Evolutionary conservation across 2,329 filamentous ascomycete species (phyloP), one percentile per base, ranked within the genome.

Genomic region (Helicocarpus griseus): DNA sequence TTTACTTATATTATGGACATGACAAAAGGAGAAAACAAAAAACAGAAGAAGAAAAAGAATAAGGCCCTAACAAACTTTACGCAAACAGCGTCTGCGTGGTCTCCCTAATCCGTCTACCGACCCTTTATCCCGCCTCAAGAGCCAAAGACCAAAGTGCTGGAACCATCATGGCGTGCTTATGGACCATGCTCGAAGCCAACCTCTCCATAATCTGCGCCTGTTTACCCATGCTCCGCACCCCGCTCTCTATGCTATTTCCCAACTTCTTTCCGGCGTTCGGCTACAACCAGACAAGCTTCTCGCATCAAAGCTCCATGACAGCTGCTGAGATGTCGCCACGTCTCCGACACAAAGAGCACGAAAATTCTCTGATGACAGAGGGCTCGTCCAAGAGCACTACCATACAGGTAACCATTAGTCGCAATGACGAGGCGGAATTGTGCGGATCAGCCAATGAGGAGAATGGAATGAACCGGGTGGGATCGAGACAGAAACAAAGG

Each of bases 151-250:
- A 51, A 39, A 63, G 57, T 11, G 51, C 56, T 19, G 66, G 65
- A 29, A 62, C 63, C 5, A 48, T 65, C 17, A 49, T 55, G 8
- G 62, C 65, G 17, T 65, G 66, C 6, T 60, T 65, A 17, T 71
- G 68, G 68, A 66, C 65, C 7, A 61, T 61, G 7, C 58, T 69
- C 38, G 68, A 71, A 57, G 59, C 61, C 26, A 64, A 65, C 45
- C 57, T 62, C 13, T 66, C 59, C 13, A 63, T 70, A n/a, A 65
- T 68, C 29, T 69, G 67, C 51, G 64, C 67, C 21, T 69, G 65
- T 50, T 60, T 71, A 0, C 68, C 68, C 8, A 69, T 68, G 64
- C 55, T 64, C 17, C 60, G 64, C 31, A 56, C 58, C 2, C 57
- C 61, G 3, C 53, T 69, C 6, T 36, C 57, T 4, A 46, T 54